Conservation (phyloP, 495 filamentous ascomycete species). For the Usnea hakonensis region DNA sequence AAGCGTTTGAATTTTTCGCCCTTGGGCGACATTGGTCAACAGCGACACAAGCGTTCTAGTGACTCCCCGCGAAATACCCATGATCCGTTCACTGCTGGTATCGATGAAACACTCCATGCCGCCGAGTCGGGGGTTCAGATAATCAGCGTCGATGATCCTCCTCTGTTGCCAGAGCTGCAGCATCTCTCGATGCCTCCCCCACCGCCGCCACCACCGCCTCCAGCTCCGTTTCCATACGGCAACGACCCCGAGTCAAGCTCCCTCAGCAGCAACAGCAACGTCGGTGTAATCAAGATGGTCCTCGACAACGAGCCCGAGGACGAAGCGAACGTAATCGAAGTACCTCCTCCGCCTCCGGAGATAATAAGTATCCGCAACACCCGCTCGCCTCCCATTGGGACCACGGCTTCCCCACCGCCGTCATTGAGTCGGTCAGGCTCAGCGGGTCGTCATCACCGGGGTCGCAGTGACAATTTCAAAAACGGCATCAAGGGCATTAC, state of each 20-base stretch:
- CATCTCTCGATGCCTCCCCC: slow-evolving; percentile 64
- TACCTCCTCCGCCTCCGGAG: slow-evolving; percentile 22
- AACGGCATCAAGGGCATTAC: slow-evolving; percentile 59
- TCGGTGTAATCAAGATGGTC: slow-evolving; percentile 64
- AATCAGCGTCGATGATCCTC: slow-evolving; percentile 34
- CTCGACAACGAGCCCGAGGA: slow-evolving; percentile 54
- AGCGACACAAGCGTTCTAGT: slow-evolving; percentile 35
- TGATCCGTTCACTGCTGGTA: slow-evolving; percentile 42
- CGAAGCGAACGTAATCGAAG: slow-evolving; percentile 28
- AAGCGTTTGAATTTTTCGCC: slow-evolving; percentile 23
- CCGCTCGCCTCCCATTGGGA: slow-evolving; percentile 26
- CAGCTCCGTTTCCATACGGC: slow-evolving; percentile 36
- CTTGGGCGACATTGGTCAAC: slow-evolving; percentile 31
- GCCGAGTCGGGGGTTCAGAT: slow-evolving; percentile 21
- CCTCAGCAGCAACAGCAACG: slow-evolving; percentile 31
- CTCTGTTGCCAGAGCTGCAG: slow-evolving; percentile 74
- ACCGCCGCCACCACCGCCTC: slow-evolving; percentile 59
- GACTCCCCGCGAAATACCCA: slow-evolving; percentile 25
- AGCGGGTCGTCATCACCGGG: slow-evolving; percentile 47
- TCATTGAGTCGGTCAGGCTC: slow-evolving; percentile 32
- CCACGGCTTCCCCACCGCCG: slow-evolving; percentile 22
- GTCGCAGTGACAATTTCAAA: slow-evolving; percentile 60
- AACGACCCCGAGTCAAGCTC: slow-evolving; percentile 33
- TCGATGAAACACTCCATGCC: slow-evolving; percentile 58
- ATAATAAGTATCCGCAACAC: slow-evolving; percentile 11